A percentile compares a stretch with the other conserved stretches of the same genome.
These are phyloP conservation scores for Diaporthe velutina DNA, from an alignment of 2,329 filamentous ascomycete genomes.

Conservation along the genomic window DNA sequence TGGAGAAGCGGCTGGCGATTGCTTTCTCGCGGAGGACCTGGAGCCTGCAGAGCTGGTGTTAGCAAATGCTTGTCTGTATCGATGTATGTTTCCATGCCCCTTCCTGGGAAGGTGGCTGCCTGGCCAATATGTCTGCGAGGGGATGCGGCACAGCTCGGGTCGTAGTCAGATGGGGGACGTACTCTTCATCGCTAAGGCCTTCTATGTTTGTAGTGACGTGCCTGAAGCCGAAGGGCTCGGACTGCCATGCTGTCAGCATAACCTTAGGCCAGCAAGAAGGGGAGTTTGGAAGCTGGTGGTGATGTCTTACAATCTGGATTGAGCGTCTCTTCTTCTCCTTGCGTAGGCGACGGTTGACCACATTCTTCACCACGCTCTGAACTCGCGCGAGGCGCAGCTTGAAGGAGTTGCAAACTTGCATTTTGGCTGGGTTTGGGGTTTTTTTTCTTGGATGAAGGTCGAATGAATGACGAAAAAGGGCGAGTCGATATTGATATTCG, in stretches of 20 bases:
- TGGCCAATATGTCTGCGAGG: neutral
- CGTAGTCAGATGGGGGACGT: constrained; percentile 47
- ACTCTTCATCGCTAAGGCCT: constrained; percentile 72
- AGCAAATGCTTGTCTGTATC: too few species aligned
- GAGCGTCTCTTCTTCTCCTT: constrained; percentile 56
- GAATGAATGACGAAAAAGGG: neutral
- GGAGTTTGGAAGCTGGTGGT: neutral
- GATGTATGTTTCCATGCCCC: neutral
- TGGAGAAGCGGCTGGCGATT: constrained; percentile 61
- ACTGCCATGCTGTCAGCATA: constrained; percentile 55
- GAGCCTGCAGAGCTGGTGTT: constrained; percentile 52
- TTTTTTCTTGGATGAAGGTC: neutral
- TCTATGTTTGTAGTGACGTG: constrained; percentile 65
- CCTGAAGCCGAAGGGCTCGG: constrained; percentile 70
- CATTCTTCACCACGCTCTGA: constrained; percentile 52
- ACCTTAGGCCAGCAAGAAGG: neutral
- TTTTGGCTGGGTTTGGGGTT: constrained; percentile 18
- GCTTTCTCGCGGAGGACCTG: constrained; percentile 65
- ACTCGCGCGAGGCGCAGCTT: constrained; percentile 59
- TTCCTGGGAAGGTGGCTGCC: neutral
- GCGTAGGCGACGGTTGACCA: constrained; percentile 47
- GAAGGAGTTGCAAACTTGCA: constrained; percentile 57
- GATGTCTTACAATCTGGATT: constrained; percentile 60
- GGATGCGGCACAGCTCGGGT: neutral
- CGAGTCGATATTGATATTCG: neutral